These are phyloP conservation scores for Kwoniella botswanensis DNA, from an alignment of 768 basidiomycete genomes.

Conservation along the genomic window DNA sequence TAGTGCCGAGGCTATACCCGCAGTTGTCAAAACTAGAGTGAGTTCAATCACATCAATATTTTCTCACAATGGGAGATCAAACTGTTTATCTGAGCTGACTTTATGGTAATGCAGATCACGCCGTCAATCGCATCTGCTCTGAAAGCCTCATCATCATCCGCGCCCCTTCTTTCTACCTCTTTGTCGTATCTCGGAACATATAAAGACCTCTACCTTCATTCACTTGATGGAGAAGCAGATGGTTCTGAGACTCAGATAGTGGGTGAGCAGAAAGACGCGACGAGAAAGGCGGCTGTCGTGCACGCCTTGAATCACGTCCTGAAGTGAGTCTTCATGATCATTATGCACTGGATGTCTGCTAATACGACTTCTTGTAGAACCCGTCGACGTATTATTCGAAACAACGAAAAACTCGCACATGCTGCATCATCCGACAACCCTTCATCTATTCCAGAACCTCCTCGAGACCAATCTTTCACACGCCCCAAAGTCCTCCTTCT, in stretches of 20 bases:
- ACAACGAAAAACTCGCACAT: constrained; percentile 86
- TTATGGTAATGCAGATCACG: constrained; percentile 41
- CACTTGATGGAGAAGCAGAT: constrained; percentile 65
- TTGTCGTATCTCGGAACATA: constrained; percentile 67
- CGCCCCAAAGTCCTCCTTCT: constrained; percentile 91
- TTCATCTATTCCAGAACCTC: constrained; percentile 65
- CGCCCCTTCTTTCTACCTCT: constrained; percentile 61
- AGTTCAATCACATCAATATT: background rate
- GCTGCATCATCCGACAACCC: constrained; percentile 64
- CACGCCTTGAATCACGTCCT: constrained; percentile 88
- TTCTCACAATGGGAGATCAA: too few species aligned
- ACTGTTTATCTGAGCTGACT: background rate
- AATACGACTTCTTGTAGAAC: constrained; percentile 66
- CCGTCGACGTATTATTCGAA: constrained; percentile 84
- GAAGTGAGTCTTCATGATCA: constrained; percentile 65
- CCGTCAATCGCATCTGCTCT: constrained; percentile 65
- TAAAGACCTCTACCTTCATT: constrained; percentile 77
- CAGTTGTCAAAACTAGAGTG: constrained; percentile 49
- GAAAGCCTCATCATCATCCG: constrained; percentile 50
- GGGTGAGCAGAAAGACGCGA: constrained; percentile 63
- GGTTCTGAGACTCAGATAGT: constrained; percentile 44
- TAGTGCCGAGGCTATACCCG: constrained; percentile 51
- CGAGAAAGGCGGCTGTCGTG: constrained; percentile 73
- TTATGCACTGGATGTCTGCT: background rate
- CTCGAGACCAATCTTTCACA: constrained; percentile 95